Evolutionary conservation across 2,329 filamentous ascomycete genomes (phyloP), one percentile per base, ranked within the genome.

Genomic region (Diplocarpon mali): DNA sequence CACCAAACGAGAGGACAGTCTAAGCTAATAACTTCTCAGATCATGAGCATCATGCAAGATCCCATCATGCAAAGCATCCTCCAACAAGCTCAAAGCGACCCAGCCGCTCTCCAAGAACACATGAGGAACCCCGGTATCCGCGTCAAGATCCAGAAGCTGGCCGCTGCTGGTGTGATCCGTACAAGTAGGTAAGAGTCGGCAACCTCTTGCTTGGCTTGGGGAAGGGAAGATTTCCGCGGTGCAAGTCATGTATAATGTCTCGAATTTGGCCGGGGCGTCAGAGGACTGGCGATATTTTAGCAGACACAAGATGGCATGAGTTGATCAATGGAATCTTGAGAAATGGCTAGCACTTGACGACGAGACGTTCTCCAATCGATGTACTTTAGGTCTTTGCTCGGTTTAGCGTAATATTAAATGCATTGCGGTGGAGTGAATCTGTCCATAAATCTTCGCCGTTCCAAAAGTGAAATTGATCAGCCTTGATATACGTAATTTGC

Each of bases 1-100:
- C 30, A 5, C 3, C 28, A 28, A 9, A 39, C 16, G 11, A 24
- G 16, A 10, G 14, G 27, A 35, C 12, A 35, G 7, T 7, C 3
- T 9, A 36, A 12, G 28, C 56, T 57, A 55, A 60, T 44, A 31
- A 34, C 12, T 5, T 7, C 5, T 31, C 36, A 62, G 80, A 95
- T 96, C 63, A 85, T 93, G 76, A 67, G 72, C 51, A 90, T 95
- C 61, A 85, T 96, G 68, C 82, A 89, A 65, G 92, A 98, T 62
- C 92, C 92, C 13, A 82, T 98, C 62, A 96, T 98, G 90, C 88
- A 98, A 69, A 84, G 83, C 54, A 95, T 95, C 55, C 77, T 96
- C 45, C 89, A 96, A 65, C 92, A 98, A 69, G 92, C 92, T 37
- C 94, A 96, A 73, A 80, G 78, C 44, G 85, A 98, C 60, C 92